Evolutionary conservation across 352 stramenopile species (phyloP).

Genomic region (Globisporangium irregulare): DNA sequence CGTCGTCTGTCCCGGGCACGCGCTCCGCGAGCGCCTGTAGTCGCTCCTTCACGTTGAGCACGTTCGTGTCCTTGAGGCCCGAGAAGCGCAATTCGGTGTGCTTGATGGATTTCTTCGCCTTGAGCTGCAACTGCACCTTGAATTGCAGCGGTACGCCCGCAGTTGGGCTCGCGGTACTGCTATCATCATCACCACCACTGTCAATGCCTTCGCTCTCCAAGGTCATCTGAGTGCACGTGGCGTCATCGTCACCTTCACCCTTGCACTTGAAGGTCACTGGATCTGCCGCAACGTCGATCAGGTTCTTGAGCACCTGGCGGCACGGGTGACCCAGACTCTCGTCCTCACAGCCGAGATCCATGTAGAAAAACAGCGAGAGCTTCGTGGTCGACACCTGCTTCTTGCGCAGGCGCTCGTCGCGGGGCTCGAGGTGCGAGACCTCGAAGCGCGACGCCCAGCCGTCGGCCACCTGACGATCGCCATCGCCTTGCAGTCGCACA

Average conservation of each 20-base stretch:
- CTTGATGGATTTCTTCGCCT: slow-evolving; percentile 30
- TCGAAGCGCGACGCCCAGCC: slow-evolving; percentile 55
- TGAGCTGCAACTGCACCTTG: slow-evolving; percentile 48
- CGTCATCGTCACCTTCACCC: slow-evolving; percentile 3
- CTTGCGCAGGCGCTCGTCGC: slow-evolving; percentile 38
- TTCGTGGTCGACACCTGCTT: slow-evolving; percentile 43
- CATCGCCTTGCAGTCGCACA: slow-evolving; percentile 24
- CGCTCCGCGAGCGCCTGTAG: slow-evolving; percentile 42
- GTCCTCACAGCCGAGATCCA: slow-evolving; percentile 72
- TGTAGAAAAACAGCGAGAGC: slow-evolving; percentile 78
- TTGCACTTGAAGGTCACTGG: slow-evolving; percentile 23
- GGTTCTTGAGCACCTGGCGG: slow-evolving; percentile 43
- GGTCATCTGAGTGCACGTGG: slow-evolving; percentile 36
- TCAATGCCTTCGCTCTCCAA: slow-evolving; percentile 38
- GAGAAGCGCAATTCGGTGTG: slow-evolving; percentile 49
- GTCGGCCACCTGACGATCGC: slow-evolving; percentile 9
- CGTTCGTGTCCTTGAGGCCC: slow-evolving; percentile 53
- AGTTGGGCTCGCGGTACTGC: neutral
- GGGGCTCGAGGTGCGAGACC: slow-evolving; percentile 37
- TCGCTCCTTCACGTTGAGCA: slow-evolving; percentile 74
- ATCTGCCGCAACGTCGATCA: slow-evolving; percentile 47
- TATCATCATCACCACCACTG: neutral
- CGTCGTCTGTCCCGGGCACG: slow-evolving; percentile 26
- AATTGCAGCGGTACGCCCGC: slow-evolving; percentile 39
- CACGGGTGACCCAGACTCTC: slow-evolving; percentile 52